phyloP scores from a whole-genome alignment of 129 eudicot species.

The Tagetes patula region DNA sequence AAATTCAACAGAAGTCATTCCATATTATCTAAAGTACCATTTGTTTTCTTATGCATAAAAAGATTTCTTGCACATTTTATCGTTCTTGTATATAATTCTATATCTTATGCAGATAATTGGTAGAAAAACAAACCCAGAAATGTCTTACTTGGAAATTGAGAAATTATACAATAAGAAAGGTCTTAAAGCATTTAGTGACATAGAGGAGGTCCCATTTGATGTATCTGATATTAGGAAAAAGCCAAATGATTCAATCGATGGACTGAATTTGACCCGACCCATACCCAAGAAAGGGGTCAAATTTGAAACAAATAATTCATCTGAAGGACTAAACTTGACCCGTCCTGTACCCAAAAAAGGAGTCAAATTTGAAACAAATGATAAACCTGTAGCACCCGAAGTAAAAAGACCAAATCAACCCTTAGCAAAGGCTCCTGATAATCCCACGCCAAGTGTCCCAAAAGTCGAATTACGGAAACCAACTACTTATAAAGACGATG shows the following conservation, averaged over 20 bases:
- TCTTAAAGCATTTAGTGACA: slow-evolving; percentile 40
- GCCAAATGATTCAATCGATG: slow-evolving; percentile 38
- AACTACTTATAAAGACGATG: slow-evolving; percentile 44
- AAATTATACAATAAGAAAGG: slow-evolving; percentile 62
- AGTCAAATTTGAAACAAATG: slow-evolving; percentile 51
- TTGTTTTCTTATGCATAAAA: neutral
- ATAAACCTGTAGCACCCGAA: slow-evolving; percentile 35
- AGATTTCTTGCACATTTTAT: slow-evolving; percentile 3
- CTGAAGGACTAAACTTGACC: slow-evolving; percentile 56
- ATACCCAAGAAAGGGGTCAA: slow-evolving; percentile 59
- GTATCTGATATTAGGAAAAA: slow-evolving; percentile 41
- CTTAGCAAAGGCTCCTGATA: slow-evolving; percentile 22
- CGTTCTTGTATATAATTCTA: slow-evolving; percentile 3
- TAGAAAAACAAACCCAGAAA: slow-evolving; percentile 59
- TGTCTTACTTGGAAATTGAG: slow-evolving; percentile 66
- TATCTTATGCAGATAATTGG: slow-evolving; percentile 60
- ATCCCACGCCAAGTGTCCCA: slow-evolving; percentile 45
- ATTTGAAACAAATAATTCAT: slow-evolving; percentile 39
- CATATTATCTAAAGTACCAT: neutral
- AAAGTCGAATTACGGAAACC: slow-evolving; percentile 78
- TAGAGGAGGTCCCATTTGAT: slow-evolving; percentile 71
- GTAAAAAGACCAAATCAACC: slow-evolving; percentile 40
- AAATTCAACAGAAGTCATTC: neutral
- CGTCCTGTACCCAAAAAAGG: slow-evolving; percentile 74
- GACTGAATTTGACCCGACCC: slow-evolving; percentile 62